These are phyloP conservation scores for Cyclaneusma minus DNA, from an alignment of 2,329 filamentous ascomycete genomes.

Conservation along the genomic window DNA sequence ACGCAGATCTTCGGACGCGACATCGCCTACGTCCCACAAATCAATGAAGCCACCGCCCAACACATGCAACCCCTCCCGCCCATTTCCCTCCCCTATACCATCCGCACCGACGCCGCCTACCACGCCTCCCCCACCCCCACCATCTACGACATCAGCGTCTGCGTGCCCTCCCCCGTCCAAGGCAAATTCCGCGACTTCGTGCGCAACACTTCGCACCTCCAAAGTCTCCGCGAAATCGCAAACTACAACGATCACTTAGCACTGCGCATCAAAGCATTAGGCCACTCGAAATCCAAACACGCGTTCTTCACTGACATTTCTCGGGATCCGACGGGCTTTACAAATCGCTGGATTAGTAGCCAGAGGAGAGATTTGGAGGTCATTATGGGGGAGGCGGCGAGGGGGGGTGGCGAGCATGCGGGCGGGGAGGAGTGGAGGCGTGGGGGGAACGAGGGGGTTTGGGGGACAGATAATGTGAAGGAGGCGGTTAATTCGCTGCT, in stretches of 20 bases:
- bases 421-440: conserved; percentile 54
- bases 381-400: conserved; percentile 65
- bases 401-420: conserved; percentile 36
- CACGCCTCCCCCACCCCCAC: conserved; percentile 62
- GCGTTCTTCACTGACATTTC: conserved; percentile 68
- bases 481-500: conserved; percentile 49
- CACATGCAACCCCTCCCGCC: conserved; percentile 72
- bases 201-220: conserved; percentile 53
- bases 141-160: conserved; percentile 78
- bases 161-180: conserved; percentile 68
- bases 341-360: conserved; percentile 76
- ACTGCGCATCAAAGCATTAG: conserved; percentile 65
- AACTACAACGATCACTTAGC: conserved; percentile 75
- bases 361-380: conserved; percentile 86
- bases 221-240: conserved; percentile 61
- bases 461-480: conserved; percentile 44
- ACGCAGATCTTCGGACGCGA: conserved; percentile 59
- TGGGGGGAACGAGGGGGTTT: conserved; percentile 43
- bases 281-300: conserved; percentile 78
- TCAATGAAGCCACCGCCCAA: conserved; percentile 63
- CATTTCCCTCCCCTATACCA: conserved; percentile 76
- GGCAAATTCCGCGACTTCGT: conserved; percentile 49
- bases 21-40: conserved; percentile 68
- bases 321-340: conserved; percentile 69
- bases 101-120: conserved; percentile 78